phyloP scores from a whole-genome alignment of 78 protist genomes.

The Dictyostelium intermedium region DNA sequence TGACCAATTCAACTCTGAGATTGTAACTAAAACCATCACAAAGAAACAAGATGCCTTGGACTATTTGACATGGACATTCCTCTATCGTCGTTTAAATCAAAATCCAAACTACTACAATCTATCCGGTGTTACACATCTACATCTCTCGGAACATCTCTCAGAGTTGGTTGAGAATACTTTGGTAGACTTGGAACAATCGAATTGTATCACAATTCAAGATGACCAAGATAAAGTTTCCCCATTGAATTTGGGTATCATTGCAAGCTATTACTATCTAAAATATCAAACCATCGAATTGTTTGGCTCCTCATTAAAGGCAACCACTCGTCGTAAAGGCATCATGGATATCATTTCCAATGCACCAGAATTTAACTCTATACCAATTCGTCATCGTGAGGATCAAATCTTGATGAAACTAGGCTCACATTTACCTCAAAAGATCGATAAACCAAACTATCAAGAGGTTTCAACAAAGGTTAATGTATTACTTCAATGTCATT shows the following conservation, averaged over 20 bases:
- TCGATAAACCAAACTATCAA: constrained; percentile 62
- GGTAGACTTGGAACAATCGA: constrained; percentile 87
- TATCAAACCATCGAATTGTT: constrained; percentile 95
- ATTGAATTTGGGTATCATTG: constrained; percentile 96
- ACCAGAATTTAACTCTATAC: constrained; percentile 91
- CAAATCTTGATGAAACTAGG: constrained; percentile 82
- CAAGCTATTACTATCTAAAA: constrained; percentile 96
- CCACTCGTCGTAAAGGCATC: constrained; percentile 87
- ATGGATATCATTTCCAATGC: constrained; percentile 91
- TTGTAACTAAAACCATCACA: constrained; percentile 83
- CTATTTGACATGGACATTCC: constrained; percentile 97
- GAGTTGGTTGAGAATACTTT: constrained; percentile 96
- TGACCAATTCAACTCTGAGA: constrained; percentile 93
- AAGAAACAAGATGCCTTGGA: constrained; percentile 96
- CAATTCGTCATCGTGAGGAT: constrained; percentile 95
- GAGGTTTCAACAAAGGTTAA: constrained; percentile 91
- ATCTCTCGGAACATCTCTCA: constrained; percentile 93
- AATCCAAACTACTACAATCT: constrained; percentile 97
- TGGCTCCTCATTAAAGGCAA: constrained; percentile 75
- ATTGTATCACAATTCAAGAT: constrained; percentile 85
- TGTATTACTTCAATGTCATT: constrained; percentile 93
- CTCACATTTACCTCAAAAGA: constrained; percentile 84
- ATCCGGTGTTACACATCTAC: constrained; percentile 85
- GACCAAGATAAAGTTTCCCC: constrained; percentile 92
- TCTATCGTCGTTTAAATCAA: constrained; percentile 93